These are phyloP conservation scores for Candida dubliniensis DNA, from an alignment of 1,139 yeast genomes.

Conservation along the genomic window DNA sequence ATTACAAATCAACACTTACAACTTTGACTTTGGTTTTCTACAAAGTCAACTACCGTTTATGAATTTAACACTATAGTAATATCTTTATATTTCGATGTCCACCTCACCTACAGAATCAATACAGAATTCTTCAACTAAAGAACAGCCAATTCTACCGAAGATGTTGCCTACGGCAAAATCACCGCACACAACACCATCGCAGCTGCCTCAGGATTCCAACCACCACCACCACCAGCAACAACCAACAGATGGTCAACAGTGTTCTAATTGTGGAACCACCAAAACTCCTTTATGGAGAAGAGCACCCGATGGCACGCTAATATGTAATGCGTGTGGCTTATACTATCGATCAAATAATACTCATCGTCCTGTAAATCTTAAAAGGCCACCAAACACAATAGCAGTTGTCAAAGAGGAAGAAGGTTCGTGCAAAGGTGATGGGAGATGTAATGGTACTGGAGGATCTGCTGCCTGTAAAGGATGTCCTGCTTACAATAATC, in stretches of 20 bases:
- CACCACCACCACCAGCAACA: background rate
- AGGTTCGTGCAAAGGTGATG: conserved; percentile 82
- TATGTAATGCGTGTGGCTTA: conserved; percentile 74
- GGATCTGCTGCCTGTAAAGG: conserved; percentile 79
- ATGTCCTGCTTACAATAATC: conserved; percentile 79
- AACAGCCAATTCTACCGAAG: background rate
- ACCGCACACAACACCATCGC: background rate
- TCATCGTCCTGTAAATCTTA: conserved; percentile 60
- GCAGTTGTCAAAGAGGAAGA: conserved; percentile 38
- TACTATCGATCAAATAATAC: conserved; percentile 54
- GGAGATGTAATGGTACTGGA: conserved; percentile 85
- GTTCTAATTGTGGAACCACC: conserved; percentile 69
- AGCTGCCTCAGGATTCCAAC: background rate
- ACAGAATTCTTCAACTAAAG: background rate
- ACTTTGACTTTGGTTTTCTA: too few relatives aligned
- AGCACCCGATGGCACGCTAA: conserved; percentile 63
- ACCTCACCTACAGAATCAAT: background rate
- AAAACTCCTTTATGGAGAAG: conserved; percentile 71
- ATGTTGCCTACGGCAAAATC: background rate
- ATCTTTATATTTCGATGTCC: background rate
- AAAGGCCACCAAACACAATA: conserved; percentile 64
- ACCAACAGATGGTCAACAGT: conserved; percentile 41
- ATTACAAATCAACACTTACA: too few relatives aligned
- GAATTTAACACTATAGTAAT: background rate
- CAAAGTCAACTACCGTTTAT: background rate